These are phyloP conservation scores for Taphrina communis DNA, from an alignment of 1,139 yeast genomes.

Conservation along the genomic window DNA sequence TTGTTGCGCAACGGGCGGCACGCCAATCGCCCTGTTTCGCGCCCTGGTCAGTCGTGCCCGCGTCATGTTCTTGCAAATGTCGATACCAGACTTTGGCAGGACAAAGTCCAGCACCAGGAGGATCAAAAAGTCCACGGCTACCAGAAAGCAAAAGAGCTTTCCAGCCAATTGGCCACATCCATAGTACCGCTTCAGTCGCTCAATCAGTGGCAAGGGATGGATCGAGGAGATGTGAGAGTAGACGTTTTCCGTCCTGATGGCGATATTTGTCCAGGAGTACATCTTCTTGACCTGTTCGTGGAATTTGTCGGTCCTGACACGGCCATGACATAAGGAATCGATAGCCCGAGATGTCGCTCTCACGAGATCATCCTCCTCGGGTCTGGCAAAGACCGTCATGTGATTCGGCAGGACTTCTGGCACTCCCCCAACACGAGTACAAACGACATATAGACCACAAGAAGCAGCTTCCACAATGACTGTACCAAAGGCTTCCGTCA, in stretches of 20 bases:
- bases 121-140: constrained; percentile 76
- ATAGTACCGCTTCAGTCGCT: constrained; percentile 66
- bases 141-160: constrained; percentile 73
- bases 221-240: constrained; percentile 64
- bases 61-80: constrained; percentile 50
- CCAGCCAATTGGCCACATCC: constrained; percentile 86
- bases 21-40: constrained; percentile 3
- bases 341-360: constrained; percentile 46
- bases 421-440: constrained; percentile 96
- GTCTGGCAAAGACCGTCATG: constrained; percentile 91
- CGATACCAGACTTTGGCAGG: constrained; percentile 72
- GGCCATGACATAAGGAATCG: constrained; percentile 50
- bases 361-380: constrained; percentile 65
- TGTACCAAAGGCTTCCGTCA: constrained; percentile 98
- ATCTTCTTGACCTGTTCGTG: constrained; percentile 77
- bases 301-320: constrained; percentile 73
- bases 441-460: constrained; percentile 90
- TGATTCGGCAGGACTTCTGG: constrained; percentile 94
- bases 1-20: background rate
- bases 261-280: constrained; percentile 95
- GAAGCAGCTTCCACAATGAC: constrained; percentile 97
- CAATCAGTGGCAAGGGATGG: constrained; percentile 59
- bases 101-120: constrained; percentile 68
- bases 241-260: constrained; percentile 80
- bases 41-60: constrained; percentile 12